These are phyloP conservation scores for Aureobasidium leucospermi DNA, from an alignment of 2,329 filamentous ascomycete genomes.

Conservation along the genomic window DNA sequence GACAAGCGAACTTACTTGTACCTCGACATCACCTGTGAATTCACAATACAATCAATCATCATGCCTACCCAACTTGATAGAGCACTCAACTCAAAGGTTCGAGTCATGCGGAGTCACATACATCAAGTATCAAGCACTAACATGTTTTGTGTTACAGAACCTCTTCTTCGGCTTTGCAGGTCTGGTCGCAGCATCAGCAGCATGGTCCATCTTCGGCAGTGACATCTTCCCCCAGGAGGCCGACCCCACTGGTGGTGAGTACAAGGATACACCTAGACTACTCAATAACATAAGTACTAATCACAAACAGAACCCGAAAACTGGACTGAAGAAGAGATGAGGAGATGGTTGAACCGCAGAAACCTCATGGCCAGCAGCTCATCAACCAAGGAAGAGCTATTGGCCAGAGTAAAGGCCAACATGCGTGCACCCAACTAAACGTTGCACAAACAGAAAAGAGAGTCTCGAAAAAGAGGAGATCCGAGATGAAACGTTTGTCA, in stretches of 20 bases:
- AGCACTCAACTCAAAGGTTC: conserved; percentile 38
- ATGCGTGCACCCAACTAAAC: conserved; percentile 40
- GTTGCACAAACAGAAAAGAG: background rate
- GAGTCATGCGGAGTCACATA: conserved; percentile 15
- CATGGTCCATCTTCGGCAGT: conserved; percentile 77
- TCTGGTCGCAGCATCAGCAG: conserved; percentile 71
- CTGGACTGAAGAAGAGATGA: conserved; percentile 77
- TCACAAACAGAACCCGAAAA: conserved; percentile 47
- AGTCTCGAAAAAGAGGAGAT: background rate
- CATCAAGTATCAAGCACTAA: background rate
- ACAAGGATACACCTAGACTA: background rate
- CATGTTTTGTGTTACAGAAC: conserved; percentile 21
- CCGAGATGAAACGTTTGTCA: background rate
- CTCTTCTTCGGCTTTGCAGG: conserved; percentile 63
- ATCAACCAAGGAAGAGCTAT: conserved; percentile 55
- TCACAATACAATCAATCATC: background rate
- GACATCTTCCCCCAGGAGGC: conserved; percentile 70
- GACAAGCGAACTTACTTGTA: background rate
- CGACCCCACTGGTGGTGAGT: conserved; percentile 69
- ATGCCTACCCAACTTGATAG: conserved; percentile 46
- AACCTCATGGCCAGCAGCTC: conserved; percentile 53
- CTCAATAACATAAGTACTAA: too few species aligned
- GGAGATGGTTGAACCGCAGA: conserved; percentile 68
- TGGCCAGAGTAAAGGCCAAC: conserved; percentile 64
- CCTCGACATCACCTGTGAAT: too few species aligned